These are phyloP conservation scores for Fraxinus excelsior DNA, from an alignment of 257 asterid genomes.

Conservation along the genomic window DNA sequence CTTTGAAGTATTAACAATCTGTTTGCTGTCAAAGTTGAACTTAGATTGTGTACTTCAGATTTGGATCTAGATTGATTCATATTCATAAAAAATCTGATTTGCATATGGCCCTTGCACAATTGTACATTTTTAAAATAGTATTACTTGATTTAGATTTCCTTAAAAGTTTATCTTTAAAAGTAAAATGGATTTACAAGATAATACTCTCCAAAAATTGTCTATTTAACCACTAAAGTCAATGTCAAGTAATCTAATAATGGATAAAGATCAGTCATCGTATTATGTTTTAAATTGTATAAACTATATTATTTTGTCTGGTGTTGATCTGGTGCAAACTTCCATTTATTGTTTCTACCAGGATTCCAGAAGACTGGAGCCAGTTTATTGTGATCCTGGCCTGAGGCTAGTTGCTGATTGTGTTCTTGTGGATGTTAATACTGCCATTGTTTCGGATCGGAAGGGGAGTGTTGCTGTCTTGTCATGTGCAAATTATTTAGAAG, in stretches of 20 bases:
- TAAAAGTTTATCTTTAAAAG: no score
- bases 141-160: no score
- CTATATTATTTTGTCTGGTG: slow-evolving; percentile 6
- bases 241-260: not conserved
- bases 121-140: not conserved
- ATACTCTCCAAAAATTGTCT: not conserved
- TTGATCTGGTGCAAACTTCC: slow-evolving; percentile 14
- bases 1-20: not conserved
- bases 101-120: not conserved
- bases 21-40: not conserved
- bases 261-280: not conserved
- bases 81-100: not conserved
- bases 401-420: slow-evolving; percentile 93
- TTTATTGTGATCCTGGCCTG: slow-evolving; percentile 91
- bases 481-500: slow-evolving; percentile 69
- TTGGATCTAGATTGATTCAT: not conserved
- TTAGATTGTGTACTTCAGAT: not conserved
- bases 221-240: not conserved
- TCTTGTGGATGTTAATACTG: slow-evolving; percentile 84
- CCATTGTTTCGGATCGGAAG: slow-evolving; percentile 87
- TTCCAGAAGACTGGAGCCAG: slow-evolving; percentile 76
- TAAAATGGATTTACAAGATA: not conserved
- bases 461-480: slow-evolving; percentile 87
- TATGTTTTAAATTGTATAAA: not conserved
- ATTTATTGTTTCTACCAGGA: slow-evolving; percentile 55